Conservation (phyloP, 2,329 filamentous ascomycete species). For the Penicillium vulpinum region DNA sequence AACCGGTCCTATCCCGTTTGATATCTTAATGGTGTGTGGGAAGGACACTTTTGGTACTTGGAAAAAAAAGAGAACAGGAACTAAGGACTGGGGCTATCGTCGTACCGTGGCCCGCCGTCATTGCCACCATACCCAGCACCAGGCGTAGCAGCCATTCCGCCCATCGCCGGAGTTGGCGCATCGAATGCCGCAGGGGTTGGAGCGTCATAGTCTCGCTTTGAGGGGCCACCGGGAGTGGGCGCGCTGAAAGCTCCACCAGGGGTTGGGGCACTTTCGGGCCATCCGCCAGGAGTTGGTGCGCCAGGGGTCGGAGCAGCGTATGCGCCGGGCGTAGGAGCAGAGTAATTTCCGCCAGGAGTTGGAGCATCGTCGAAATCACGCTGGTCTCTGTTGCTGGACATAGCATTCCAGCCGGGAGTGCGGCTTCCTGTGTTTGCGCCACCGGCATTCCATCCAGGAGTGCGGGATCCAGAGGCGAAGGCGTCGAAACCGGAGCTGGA, state of each 20-base stretch:
- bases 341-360: conserved; percentile 66
- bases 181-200: conserved; percentile 35
- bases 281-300: conserved; percentile 54
- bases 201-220: conserved; percentile 29
- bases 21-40: conserved; percentile 15
- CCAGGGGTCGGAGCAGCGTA: conserved; percentile 66
- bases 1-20: conserved; percentile 16
- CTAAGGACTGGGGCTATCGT: conserved; percentile 45
- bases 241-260: conserved; percentile 48
- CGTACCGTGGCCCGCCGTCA: conserved; percentile 46
- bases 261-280: conserved; percentile 48
- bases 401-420: conserved; percentile 46
- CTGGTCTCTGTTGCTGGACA: conserved; percentile 29
- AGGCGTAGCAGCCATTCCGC: conserved; percentile 40
- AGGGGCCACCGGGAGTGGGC: conserved; percentile 43
- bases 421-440: conserved; percentile 52
- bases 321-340: conserved; percentile 66
- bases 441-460: conserved; percentile 67
- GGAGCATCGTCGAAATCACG: conserved; percentile 68
- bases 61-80: conserved; percentile 11
- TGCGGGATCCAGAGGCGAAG: conserved; percentile 71
- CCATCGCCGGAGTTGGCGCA: conserved; percentile 52
- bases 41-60: conserved; percentile 18
- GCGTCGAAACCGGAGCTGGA: conserved; percentile 66
- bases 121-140: conserved; percentile 41